A percentile compares a stretch with the other conserved stretches of the same genome.
Evolutionary conservation across 164 flowering plant species (phyloP).

Genomic region (Vitis rupestris): DNA sequence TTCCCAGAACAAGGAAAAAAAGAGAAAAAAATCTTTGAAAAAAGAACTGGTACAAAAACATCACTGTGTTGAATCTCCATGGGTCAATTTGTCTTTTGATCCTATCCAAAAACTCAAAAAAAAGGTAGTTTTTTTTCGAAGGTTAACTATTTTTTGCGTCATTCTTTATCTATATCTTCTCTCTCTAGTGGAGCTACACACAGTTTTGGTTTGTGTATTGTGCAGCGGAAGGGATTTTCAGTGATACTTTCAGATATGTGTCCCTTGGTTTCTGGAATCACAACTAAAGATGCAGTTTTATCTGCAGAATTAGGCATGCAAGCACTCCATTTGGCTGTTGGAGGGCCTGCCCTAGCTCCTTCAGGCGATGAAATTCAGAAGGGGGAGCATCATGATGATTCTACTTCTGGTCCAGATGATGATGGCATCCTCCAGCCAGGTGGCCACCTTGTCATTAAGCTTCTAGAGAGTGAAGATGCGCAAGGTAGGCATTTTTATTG

Average conservation of each 20-base stretch:
- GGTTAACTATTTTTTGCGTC: no score
- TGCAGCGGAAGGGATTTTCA: conserved; percentile 78
- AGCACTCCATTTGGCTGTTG: conserved; percentile 82
- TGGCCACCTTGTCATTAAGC: conserved; percentile 88
- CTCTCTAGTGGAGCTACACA: no score
- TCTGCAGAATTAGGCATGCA: conserved; percentile 80
- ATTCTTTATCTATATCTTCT: no score
- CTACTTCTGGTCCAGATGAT: conserved; percentile 20
- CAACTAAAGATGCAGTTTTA: conserved; percentile 79
- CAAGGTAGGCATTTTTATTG: conserved; percentile 46
- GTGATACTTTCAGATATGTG: conserved; percentile 98
- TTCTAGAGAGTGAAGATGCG: conserved; percentile 80
- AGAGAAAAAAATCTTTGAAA: no score
- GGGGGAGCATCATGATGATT: conserved; percentile 21
- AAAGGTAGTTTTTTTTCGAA: no score
- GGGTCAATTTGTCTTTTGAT: no score
- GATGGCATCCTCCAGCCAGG: conserved; percentile 57
- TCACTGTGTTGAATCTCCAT: no score
- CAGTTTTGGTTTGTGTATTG: conserved; percentile 3
- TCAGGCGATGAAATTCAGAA: conserved; percentile 17
- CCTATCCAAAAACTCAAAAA: no score
- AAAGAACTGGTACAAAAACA: no score
- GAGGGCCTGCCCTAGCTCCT: conserved; percentile 33
- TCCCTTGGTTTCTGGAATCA: conserved; percentile 84
- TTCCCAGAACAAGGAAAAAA: no score